Evolutionary conservation across 1,284 basidiomycete species (phyloP).

Genomic region (Microbotryum lychnidis-dioicae): DNA sequence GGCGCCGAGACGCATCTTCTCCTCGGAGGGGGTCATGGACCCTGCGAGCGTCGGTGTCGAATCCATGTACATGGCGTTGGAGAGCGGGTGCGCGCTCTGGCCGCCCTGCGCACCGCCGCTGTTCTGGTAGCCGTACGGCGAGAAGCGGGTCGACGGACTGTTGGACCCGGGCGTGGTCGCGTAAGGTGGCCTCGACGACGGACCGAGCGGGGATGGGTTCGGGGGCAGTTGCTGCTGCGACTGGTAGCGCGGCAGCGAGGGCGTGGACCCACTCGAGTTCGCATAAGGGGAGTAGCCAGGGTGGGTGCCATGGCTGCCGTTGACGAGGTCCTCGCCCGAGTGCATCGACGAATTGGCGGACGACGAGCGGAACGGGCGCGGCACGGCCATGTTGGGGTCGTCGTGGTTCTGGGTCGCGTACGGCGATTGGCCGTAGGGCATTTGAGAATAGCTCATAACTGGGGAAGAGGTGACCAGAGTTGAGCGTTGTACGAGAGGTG

Average conservation of each 20-base stretch:
- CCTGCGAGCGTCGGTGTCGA: constrained; percentile 35
- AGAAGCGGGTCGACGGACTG: constrained; percentile 17
- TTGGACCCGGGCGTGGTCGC: constrained; percentile 18
- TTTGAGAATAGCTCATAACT: not conserved
- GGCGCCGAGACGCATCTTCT: constrained; percentile 23
- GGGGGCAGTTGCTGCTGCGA: constrained; percentile 18
- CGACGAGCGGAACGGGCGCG: constrained; percentile 21
- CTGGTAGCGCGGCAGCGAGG: constrained; percentile 31
- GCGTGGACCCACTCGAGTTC: constrained; percentile 13
- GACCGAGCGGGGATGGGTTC: constrained; percentile 30
- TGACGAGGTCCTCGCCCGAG: constrained; percentile 19
- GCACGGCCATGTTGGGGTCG: not conserved
- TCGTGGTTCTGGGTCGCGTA: not conserved
- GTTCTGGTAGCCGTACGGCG: constrained; percentile 13
- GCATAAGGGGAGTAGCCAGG: constrained; percentile 9
- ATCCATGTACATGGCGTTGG: constrained; percentile 35
- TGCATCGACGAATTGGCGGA: constrained; percentile 20
- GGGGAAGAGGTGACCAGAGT: not conserved
- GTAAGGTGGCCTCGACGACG: constrained; percentile 16
- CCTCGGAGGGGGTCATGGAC: constrained; percentile 19
- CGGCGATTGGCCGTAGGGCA: not conserved
- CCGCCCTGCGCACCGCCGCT: not conserved
- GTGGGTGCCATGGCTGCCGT: constrained; percentile 1
- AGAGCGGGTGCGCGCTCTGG: constrained; percentile 31
- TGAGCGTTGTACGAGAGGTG: too few relatives aligned